Percentiles rank a stretch among this genome's conserved stretches.
phyloP scores from a whole-genome alignment of 495 filamentous ascomycete genomes.

The Poronia punctata region DNA sequence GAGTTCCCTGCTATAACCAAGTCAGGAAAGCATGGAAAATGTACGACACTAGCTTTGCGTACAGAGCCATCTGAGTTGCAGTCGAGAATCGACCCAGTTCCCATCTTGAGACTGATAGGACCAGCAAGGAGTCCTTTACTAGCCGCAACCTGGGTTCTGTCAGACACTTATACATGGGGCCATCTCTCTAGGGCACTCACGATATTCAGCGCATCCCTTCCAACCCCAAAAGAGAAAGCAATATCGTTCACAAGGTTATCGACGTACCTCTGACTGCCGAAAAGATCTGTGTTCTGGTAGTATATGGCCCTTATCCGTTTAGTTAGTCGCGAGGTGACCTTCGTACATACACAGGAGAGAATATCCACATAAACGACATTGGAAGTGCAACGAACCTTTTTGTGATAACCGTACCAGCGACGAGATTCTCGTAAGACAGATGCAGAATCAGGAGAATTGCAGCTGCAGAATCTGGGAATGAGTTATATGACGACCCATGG shows the following conservation, averaged over 20 bases:
- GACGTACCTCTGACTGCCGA: constrained; percentile 67
- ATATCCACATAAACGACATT: too few species aligned
- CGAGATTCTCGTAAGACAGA: constrained; percentile 61
- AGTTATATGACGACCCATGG: too few species aligned
- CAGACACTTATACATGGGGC: neutral
- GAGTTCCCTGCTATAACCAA: constrained; percentile 44
- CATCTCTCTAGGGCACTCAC: constrained; percentile 30
- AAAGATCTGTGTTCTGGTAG: constrained; percentile 77
- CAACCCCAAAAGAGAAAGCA: constrained; percentile 65
- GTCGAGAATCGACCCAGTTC: constrained; percentile 15
- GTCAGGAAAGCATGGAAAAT: constrained; percentile 1
- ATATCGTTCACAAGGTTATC: constrained; percentile 78
- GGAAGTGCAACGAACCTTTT: too few species aligned
- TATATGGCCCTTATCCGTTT: constrained; percentile 96
- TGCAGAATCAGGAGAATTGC: constrained; percentile 60
- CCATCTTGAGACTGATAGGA: constrained; percentile 2
- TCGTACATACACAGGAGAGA: too few species aligned
- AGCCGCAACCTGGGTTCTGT: constrained; percentile 48
- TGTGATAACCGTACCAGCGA: constrained; percentile 56
- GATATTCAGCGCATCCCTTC: constrained; percentile 57
- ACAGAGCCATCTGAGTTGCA: constrained; percentile 28
- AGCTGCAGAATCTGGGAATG: constrained; percentile 16
- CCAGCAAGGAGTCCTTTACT: constrained; percentile 48
- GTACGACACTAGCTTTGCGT: constrained; percentile 8
- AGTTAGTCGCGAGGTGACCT: too few species aligned